Base-by-base conservation (phyloP, 2,329 filamentous ascomycete genomes). In the Sarocladiaceae sp. region DNA sequence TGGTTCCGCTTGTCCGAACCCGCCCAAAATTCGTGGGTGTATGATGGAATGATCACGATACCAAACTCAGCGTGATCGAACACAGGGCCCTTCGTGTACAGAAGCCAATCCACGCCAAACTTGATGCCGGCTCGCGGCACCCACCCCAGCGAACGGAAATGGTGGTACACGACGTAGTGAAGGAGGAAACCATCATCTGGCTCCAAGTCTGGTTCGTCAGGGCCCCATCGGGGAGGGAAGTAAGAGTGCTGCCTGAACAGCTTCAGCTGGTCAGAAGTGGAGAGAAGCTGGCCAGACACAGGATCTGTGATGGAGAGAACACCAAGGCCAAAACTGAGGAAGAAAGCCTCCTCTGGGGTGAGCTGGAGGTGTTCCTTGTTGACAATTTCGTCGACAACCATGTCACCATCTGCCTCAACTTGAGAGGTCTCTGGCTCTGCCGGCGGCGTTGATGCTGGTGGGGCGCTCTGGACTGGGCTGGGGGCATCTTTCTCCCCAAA, bases 31-130 rank as follows among this genome's bases (percentile, higher is more conserved):
- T 77, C 58, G 57, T 93, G 70, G 0, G 74, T 82, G 58, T 94
- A 97, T 0, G 88, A 83, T 0, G 93, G 91, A 3, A 97, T 60
- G 32, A 98, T 80, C 19, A 91, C 73, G 33, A 96, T 68, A 1
- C 88, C 90, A 58, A 96, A 98, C 58, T 97, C 89, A 18, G 93
- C 93, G 59, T 98, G 93, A 18, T 88, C 82, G 61, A 98, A 97
- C 0, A 93, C 91, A 0, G 93, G 93, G 0, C 93, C 93, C 16
- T 89, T 83, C 46, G 88, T 83, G 65, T 98, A 98, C 6, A 98
- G 76, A n/a, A 98, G 70, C 70, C 88, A 96, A 62, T 98, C 93
- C 9, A 89, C 86, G 18, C 87, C 88, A 55, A 98, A 98, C 59
- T 98, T 98, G 60, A 95, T 83, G 27, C 93, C 94, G 4, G 86